A percentile compares a stretch with the other conserved stretches of the same genome.
These are phyloP conservation scores for Melampsora abietis-canadensis DNA, from an alignment of 1,284 basidiomycete species.

Conservation along the genomic window DNA sequence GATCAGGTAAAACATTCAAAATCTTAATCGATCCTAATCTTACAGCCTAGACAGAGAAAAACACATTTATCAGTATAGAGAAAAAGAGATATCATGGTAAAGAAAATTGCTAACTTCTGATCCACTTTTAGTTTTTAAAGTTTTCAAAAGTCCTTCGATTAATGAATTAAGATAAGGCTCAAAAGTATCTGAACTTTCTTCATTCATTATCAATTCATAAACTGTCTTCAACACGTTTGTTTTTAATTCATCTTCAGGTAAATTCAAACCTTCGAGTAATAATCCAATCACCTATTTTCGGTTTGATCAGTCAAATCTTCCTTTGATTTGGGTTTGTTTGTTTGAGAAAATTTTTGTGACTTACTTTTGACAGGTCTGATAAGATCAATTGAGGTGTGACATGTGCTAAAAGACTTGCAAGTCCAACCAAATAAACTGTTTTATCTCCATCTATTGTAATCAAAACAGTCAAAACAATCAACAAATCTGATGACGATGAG, in stretches of 20 bases:
- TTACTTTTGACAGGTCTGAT: conserved; percentile 17
- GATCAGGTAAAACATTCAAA: conserved; percentile 68
- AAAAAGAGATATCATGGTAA: background rate
- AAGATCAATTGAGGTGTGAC: conserved; percentile 11
- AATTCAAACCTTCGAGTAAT: conserved; percentile 75
- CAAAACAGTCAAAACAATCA: background rate
- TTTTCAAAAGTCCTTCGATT: conserved; percentile 68
- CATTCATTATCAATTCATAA: conserved; percentile 66
- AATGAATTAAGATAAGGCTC: conserved; percentile 69
- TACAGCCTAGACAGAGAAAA: conserved; percentile 60
- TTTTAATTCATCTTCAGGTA: conserved; percentile 70
- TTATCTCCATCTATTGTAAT: conserved; percentile 55
- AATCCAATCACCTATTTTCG: conserved; percentile 72
- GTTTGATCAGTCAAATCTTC: background rate
- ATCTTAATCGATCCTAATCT: conserved; percentile 72
- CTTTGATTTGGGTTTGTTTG: background rate
- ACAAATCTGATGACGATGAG: background rate
- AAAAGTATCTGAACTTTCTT: conserved; percentile 59
- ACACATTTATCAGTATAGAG: background rate
- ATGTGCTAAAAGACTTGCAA: conserved; percentile 63
- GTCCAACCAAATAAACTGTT: conserved; percentile 73
- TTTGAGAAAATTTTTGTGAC: background rate
- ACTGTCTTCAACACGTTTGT: conserved; percentile 77
- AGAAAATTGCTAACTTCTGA: background rate
- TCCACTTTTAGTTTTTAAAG: conserved; percentile 53